A percentile compares a stretch with the other conserved stretches of the same genome.
Conservation (phyloP, 768 basidiomycete genomes). For the Tricholomella constricta region DNA sequence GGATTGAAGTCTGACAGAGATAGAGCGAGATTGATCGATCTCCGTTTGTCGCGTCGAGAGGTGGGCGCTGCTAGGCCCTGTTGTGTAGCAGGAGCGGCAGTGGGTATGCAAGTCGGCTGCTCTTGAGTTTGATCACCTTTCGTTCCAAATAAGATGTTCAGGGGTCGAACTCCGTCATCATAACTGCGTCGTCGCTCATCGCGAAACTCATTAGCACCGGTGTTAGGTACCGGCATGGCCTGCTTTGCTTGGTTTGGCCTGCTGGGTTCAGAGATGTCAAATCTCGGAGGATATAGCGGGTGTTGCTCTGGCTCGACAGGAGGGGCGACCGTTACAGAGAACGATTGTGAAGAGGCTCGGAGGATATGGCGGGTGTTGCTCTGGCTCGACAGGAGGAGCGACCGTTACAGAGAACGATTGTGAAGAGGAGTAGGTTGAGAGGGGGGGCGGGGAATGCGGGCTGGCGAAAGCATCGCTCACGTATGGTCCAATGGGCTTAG, state of each 20-base stretch:
- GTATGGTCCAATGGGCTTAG: slow-evolving; percentile 33
- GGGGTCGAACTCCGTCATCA: slow-evolving; percentile 46
- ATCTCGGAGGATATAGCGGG: slow-evolving; percentile 18
- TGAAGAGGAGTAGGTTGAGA: slow-evolving; percentile 27
- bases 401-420: slow-evolving; percentile 45
- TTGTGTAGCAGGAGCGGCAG: slow-evolving; percentile 16
- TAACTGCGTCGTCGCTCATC: slow-evolving; percentile 42
- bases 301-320: slow-evolving; percentile 28
- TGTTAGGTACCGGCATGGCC: slow-evolving; percentile 40
- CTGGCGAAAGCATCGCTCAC: slow-evolving; percentile 39
- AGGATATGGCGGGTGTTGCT: slow-evolving; percentile 20
- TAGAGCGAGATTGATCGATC: slow-evolving; percentile 51
- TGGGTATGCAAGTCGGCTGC: slow-evolving; percentile 17
- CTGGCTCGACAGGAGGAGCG: slow-evolving; percentile 34
- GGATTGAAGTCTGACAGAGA: slow-evolving; percentile 35
- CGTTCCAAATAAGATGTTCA: slow-evolving; percentile 37
- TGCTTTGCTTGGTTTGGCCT: slow-evolving; percentile 36
- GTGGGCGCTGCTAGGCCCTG: slow-evolving; percentile 37
- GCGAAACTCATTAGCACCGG: slow-evolving; percentile 19
- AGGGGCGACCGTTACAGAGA: slow-evolving; percentile 46
- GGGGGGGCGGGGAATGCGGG: slow-evolving; percentile 18
- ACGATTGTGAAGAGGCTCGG: too few species aligned
- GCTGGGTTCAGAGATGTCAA: slow-evolving; percentile 13
- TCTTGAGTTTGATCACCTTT: slow-evolving; percentile 21
- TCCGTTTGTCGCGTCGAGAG: slow-evolving; percentile 44